Evolutionary conservation across 2,329 filamentous ascomycete species (phyloP).

Genomic region (Trichoderma oligosporum): DNA sequence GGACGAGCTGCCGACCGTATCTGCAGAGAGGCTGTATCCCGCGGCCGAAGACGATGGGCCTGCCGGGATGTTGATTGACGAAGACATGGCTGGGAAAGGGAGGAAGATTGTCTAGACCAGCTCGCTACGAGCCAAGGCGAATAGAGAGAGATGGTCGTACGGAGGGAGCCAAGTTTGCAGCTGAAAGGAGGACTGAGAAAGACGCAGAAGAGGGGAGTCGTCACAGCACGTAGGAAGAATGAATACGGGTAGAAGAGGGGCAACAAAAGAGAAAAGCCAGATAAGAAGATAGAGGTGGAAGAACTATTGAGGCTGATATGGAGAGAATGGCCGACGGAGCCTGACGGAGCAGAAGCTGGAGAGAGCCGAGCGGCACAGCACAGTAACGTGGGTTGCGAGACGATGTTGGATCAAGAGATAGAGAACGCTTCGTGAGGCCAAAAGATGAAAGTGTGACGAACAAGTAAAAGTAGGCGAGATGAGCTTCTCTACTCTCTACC

Average conservation of each 20-base stretch:
- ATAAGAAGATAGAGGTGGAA: not conserved
- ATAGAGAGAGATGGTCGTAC: constrained; percentile 10
- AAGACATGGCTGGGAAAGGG: constrained; percentile 50
- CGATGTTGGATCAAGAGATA: not conserved
- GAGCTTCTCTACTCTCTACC: too few relatives aligned
- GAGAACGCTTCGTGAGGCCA: not conserved
- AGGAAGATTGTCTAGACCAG: constrained; percentile 9
- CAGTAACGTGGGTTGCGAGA: constrained; percentile 25
- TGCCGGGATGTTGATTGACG: constrained; percentile 65
- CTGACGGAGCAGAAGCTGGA: constrained; percentile 20
- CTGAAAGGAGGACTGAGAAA: not conserved
- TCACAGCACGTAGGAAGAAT: not conserved
- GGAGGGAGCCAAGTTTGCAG: constrained; percentile 13
- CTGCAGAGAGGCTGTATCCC: constrained; percentile 39
- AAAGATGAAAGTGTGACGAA: constrained; percentile 19
- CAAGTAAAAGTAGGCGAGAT: constrained; percentile 10
- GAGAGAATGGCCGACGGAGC: not conserved
- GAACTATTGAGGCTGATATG: not conserved
- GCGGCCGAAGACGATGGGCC: constrained; percentile 35
- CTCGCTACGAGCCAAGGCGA: not conserved
- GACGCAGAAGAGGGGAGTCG: constrained; percentile 7
- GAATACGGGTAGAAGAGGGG: not conserved
- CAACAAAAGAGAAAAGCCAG: not conserved
- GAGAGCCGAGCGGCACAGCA: too few relatives aligned
- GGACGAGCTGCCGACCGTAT: constrained; percentile 47